Percentiles rank a stretch among this genome's conserved stretches.
These are phyloP conservation scores for Metschnikowia shivogae DNA, from an alignment of 805 yeast genomes.

Conservation along the genomic window DNA sequence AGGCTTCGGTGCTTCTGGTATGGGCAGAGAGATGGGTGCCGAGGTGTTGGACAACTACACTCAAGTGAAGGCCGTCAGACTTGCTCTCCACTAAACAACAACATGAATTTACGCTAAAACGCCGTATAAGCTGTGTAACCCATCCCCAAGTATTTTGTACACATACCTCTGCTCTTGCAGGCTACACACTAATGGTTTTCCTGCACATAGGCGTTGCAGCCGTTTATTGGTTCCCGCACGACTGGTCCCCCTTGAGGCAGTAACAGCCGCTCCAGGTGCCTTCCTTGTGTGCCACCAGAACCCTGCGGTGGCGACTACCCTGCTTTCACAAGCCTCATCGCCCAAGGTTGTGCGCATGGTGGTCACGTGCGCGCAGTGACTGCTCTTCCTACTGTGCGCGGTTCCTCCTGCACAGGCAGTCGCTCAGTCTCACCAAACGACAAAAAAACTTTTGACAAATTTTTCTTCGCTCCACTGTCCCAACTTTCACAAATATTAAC, in stretches of 20 bases:
- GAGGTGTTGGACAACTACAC: conserved; percentile 84
- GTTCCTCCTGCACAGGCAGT: conserved; percentile 15
- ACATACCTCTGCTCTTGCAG: no score
- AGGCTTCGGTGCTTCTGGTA: conserved; percentile 85
- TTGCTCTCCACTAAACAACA: conserved; percentile 26
- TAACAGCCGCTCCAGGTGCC: no score
- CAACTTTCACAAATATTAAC: conserved; percentile 19
- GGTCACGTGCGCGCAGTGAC: conserved; percentile 18
- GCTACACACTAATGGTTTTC: no score
- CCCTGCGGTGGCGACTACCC: no score
- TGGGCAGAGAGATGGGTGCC: conserved; percentile 90
- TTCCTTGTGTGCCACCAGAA: no score
- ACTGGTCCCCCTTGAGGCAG: no score
- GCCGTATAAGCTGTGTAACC: no score
- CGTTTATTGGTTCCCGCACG: neutral
- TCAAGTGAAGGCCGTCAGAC: conserved; percentile 81
- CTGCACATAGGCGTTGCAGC: neutral
- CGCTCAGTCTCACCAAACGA: conserved; percentile 15
- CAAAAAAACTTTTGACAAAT: conserved; percentile 18
- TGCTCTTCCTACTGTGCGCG: conserved; percentile 10
- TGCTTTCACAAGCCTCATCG: neutral
- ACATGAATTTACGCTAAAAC: neutral
- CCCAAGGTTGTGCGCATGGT: neutral
- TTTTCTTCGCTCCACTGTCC: conserved; percentile 17
- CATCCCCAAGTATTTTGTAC: no score